These are phyloP conservation scores for Cyclotella atomus DNA, from an alignment of 108 stramenopile species.

Conservation along the genomic window DNA sequence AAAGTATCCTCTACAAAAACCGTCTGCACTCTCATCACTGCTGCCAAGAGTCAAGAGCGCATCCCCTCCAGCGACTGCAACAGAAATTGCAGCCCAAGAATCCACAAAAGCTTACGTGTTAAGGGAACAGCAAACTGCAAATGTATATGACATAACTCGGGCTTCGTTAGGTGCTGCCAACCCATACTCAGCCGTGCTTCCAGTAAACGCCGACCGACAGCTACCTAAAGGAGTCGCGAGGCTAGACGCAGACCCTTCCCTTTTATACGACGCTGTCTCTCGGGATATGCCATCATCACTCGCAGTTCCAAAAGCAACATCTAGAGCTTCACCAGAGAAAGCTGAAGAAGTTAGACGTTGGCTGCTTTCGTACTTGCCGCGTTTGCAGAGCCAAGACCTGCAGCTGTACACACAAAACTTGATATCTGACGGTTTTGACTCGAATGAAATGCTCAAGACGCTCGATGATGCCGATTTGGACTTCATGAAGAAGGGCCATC, in stretches of 20 bases:
- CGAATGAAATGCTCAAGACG: conserved; percentile 33
- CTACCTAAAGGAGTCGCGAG: neutral
- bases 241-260: neutral
- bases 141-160: conserved; percentile 2
- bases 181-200: neutral
- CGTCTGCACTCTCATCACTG: neutral
- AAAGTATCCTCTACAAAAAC: neutral
- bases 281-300: neutral
- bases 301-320: neutral
- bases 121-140: neutral
- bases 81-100: conserved; percentile 6
- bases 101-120: too few relatives aligned
- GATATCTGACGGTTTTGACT: conserved; percentile 50
- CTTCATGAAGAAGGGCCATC: conserved; percentile 52
- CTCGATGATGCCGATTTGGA: conserved; percentile 28
- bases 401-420: conserved; percentile 21
- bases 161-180: conserved; percentile 1
- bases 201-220: neutral
- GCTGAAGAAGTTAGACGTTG: conserved; percentile 26
- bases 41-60: neutral
- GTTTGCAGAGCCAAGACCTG: conserved; percentile 28
- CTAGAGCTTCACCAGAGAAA: conserved; percentile 6
- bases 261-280: neutral
- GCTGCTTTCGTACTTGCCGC: conserved; percentile 33
- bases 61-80: conserved; percentile 2